Conservation (phyloP, 106 monocot genomes). For the Platanthera zijinensis region DNA sequence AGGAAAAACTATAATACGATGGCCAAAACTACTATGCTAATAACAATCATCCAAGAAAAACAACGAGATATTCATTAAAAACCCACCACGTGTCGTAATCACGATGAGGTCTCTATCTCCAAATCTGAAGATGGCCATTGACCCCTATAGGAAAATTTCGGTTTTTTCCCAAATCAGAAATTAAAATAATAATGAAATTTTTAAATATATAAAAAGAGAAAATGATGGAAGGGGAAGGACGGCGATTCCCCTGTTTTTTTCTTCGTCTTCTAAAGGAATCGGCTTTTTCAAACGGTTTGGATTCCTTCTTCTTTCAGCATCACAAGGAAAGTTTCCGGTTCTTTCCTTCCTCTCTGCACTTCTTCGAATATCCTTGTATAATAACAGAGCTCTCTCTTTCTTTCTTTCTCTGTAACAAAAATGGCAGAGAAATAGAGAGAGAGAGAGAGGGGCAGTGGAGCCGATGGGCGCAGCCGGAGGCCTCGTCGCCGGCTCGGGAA, state of each 20-base stretch:
- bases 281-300: constrained; percentile 2
- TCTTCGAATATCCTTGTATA: not conserved
- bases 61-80: too few relatives aligned
- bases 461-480: constrained; percentile 2
- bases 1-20: too few relatives aligned
- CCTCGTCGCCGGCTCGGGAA: constrained; percentile 13
- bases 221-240: too few relatives aligned
- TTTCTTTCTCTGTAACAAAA: not conserved
- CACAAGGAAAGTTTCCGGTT: constrained; percentile 9
- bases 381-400: not conserved
- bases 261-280: not conserved
- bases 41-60: too few relatives aligned
- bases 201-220: too few relatives aligned
- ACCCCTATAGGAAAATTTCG: too few relatives aligned
- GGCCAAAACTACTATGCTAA: too few relatives aligned
- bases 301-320: constrained; percentile 3
- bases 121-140: too few relatives aligned
- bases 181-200: too few relatives aligned
- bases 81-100: too few relatives aligned
- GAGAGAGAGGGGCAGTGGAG: not conserved
- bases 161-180: too few relatives aligned
- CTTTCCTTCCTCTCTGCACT: constrained; percentile 1
- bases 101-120: too few relatives aligned
- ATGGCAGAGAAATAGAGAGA: not conserved
- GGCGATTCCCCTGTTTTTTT: not conserved